Conservation (phyloP, 2,329 filamentous ascomycete genomes). For the Metarhizium album region DNA sequence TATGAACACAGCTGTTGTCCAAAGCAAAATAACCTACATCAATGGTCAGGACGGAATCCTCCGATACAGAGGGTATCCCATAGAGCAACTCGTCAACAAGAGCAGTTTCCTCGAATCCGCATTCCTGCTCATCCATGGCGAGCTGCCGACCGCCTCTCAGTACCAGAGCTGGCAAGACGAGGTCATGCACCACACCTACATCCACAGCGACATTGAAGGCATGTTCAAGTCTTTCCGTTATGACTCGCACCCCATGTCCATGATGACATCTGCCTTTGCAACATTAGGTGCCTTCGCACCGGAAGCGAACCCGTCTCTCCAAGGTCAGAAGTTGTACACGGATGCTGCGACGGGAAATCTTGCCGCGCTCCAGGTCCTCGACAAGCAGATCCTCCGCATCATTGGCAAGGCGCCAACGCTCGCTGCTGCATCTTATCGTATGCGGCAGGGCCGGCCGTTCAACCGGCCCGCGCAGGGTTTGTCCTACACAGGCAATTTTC, state of each 20-base stretch:
- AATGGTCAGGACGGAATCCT: conserved; percentile 40
- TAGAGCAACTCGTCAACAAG: conserved; percentile 38
- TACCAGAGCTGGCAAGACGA: conserved; percentile 32
- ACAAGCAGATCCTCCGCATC: conserved; percentile 42
- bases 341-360: conserved; percentile 30
- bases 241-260: conserved; percentile 42
- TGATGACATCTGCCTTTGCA: conserved; percentile 38
- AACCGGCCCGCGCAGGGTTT: conserved; percentile 35
- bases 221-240: conserved; percentile 41
- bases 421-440: conserved; percentile 40
- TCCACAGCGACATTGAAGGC: conserved; percentile 37
- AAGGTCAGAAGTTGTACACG: conserved; percentile 39
- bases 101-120: conserved; percentile 39
- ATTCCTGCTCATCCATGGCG: conserved; percentile 40
- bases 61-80: conserved; percentile 40
- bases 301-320: conserved; percentile 38
- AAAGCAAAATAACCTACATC: conserved; percentile 41
- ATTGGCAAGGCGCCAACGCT: conserved; percentile 40
- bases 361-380: conserved; percentile 31
- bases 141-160: conserved; percentile 33
- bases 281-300: conserved; percentile 38
- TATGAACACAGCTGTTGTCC: conserved; percentile 41
- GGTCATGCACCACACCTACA: conserved; percentile 40
- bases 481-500: conserved; percentile 44
- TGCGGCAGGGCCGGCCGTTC: conserved; percentile 40